Percentiles rank a stretch among this genome's conserved stretches.
These are phyloP conservation scores for Ogataea saltuana DNA, from an alignment of 805 yeast species.

Conservation along the genomic window DNA sequence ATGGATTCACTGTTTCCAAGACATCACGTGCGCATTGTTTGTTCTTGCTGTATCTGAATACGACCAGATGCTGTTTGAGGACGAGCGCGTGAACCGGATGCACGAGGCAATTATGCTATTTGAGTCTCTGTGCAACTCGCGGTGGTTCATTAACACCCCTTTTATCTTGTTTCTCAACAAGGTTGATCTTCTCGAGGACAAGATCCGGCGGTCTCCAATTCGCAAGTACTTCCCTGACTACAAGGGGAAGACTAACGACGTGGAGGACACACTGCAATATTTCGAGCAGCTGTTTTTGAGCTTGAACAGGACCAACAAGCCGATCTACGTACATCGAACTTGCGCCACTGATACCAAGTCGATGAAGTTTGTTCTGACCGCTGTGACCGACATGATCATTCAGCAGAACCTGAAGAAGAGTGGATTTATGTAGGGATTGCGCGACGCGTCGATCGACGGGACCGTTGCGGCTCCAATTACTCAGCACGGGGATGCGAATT, in stretches of 20 bases:
- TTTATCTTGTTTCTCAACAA: constrained; percentile 89
- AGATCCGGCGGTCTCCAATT: constrained; percentile 66
- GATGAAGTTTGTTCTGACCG: constrained; percentile 87
- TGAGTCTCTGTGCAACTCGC: constrained; percentile 78
- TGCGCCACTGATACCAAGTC: constrained; percentile 92
- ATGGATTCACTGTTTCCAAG: constrained; percentile 95
- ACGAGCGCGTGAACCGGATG: constrained; percentile 84
- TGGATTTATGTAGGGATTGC: constrained; percentile 57
- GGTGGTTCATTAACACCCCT: constrained; percentile 84
- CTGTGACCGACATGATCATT: constrained; percentile 89
- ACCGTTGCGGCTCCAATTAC: not conserved
- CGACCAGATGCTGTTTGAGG: constrained; percentile 90
- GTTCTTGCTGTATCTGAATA: constrained; percentile 90
- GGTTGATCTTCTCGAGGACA: constrained; percentile 75
- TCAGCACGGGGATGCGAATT: constrained; percentile 1
- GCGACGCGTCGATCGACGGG: not conserved
- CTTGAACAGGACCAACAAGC: constrained; percentile 62
- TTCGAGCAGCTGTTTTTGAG: constrained; percentile 68
- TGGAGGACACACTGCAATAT: constrained; percentile 65
- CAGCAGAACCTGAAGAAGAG: constrained; percentile 78
- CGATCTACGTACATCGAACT: constrained; percentile 88
- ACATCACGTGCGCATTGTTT: constrained; percentile 82
- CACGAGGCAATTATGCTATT: constrained; percentile 85
- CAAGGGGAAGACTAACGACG: constrained; percentile 62
- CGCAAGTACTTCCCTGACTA: constrained; percentile 77